A percentile compares a stretch with the other conserved stretches of the same genome.
These are phyloP conservation scores for Nidularia sp. DNA, from an alignment of 768 basidiomycete species.

Conservation along the genomic window DNA sequence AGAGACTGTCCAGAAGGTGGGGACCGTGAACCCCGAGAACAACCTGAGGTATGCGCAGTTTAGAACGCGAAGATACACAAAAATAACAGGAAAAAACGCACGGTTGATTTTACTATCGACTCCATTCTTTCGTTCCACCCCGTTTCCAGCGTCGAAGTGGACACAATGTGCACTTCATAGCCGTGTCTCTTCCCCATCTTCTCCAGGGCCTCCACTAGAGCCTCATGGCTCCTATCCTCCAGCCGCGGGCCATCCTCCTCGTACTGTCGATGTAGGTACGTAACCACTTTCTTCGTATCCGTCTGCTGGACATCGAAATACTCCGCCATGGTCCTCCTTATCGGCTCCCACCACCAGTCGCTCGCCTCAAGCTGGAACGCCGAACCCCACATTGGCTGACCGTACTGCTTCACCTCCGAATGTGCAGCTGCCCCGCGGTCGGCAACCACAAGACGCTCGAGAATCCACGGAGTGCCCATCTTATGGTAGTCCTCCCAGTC, in stretches of 20 bases:
- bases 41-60: constrained; percentile 31
- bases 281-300: constrained; percentile 27
- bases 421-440: constrained; percentile 65
- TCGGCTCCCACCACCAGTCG: constrained; percentile 68
- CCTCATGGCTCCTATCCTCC: constrained; percentile 49
- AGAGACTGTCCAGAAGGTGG: constrained; percentile 65
- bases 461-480: constrained; percentile 65
- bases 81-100: constrained; percentile 26
- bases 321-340: constrained; percentile 35
- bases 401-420: constrained; percentile 12
- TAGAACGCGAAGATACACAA: not conserved
- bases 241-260: constrained; percentile 48
- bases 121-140: constrained; percentile 61
- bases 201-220: constrained; percentile 53
- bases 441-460: constrained; percentile 74
- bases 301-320: constrained; percentile 34
- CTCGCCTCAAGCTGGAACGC: constrained; percentile 41
- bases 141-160: constrained; percentile 40
- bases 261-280: constrained; percentile 44
- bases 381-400: constrained; percentile 38
- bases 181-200: constrained; percentile 46
- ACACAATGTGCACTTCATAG: constrained; percentile 54
- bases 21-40: constrained; percentile 56
- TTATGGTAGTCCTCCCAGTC: constrained; percentile 78
- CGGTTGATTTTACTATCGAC: constrained; percentile 65